Evolutionary conservation across 176 grass and related monocot species (phyloP).

Genomic region (Oryza coarctata): DNA sequence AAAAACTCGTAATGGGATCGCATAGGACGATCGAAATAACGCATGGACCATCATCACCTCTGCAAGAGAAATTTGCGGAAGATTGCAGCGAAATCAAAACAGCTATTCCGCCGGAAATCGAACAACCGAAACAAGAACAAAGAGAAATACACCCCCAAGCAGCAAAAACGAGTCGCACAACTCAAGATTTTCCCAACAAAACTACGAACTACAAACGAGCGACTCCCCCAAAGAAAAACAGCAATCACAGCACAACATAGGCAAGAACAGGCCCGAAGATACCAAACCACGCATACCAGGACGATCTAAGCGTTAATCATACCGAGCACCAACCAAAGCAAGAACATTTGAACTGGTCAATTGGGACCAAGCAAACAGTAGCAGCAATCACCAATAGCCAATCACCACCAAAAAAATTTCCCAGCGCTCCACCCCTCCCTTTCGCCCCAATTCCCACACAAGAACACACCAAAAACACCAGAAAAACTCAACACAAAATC

Average conservation of each 20-base stretch:
- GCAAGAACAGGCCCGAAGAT: neutral
- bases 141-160: neutral
- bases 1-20: conserved; percentile 4
- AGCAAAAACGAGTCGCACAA: neutral
- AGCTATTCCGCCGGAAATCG: neutral
- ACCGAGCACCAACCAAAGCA: neutral
- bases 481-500: neutral
- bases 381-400: neutral
- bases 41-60: neutral
- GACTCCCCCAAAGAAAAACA: neutral
- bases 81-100: neutral
- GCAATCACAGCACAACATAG: neutral
- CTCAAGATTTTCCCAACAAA: neutral
- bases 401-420: neutral
- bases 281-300: neutral
- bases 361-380: neutral
- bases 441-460: neutral
- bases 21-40: neutral
- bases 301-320: neutral
- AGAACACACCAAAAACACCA: neutral
- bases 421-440: neutral
- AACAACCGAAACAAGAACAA: neutral
- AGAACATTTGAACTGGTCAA: neutral
- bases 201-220: neutral
- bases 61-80: neutral